A percentile compares a stretch with the other conserved stretches of the same genome.
phyloP scores from a whole-genome alignment of 148 eudicot genomes.

The Chenopodium suecicum region DNA sequence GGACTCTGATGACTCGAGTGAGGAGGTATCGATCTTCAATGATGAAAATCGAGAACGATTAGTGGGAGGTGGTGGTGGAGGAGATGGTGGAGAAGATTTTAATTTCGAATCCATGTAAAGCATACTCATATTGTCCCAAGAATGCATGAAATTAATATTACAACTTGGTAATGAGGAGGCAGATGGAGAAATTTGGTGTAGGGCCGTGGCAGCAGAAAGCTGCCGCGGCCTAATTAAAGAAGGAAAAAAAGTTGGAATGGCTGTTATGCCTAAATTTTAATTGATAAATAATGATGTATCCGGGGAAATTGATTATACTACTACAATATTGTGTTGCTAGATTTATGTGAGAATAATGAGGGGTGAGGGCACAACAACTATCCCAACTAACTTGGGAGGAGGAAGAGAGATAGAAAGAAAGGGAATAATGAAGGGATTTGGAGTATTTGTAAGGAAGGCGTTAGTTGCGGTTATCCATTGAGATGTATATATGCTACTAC shows the following conservation, averaged over 20 bases:
- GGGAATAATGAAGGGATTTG: constrained; percentile 20
- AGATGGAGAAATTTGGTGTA: not conserved
- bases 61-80: constrained; percentile 19
- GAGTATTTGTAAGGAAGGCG: constrained; percentile 15
- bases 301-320: constrained; percentile 7
- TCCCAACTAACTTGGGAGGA: constrained; percentile 12
- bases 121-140: not conserved
- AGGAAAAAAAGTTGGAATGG: not conserved
- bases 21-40: not conserved
- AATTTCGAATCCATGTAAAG: constrained; percentile 6
- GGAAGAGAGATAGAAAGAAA: not conserved
- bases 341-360: constrained; percentile 6
- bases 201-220: constrained; percentile 33
- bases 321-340: not conserved
- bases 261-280: not conserved
- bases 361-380: constrained; percentile 11
- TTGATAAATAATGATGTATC: not conserved
- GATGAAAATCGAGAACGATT: not conserved
- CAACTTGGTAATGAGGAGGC: not conserved
- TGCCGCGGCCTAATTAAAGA: constrained; percentile 28
- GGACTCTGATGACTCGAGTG: constrained; percentile 23
- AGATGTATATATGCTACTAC: not conserved
- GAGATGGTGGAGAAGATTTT: not conserved
- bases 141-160: not conserved
- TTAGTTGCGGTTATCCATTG: constrained; percentile 17